Evolutionary conservation across 768 basidiomycete genomes (phyloP), one percentile per base, ranked within the genome.

Genomic region (Termitomyces sp.): DNA sequence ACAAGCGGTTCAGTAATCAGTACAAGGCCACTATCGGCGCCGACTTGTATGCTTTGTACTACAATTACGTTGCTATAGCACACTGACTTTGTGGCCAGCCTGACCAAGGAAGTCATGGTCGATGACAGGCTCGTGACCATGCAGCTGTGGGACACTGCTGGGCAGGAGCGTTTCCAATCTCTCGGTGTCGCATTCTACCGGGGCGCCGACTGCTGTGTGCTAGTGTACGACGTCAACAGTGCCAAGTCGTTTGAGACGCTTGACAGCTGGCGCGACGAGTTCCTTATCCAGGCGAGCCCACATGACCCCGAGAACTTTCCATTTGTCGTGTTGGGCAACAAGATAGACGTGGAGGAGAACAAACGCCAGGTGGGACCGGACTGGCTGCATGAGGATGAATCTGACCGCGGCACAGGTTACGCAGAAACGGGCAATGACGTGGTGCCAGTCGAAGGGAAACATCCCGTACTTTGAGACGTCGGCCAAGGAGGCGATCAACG

Each of bases 141-240:
- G 96, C 97, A 98, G 94, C 79, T 99, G 49, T 99, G 97, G 97
- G 97, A 99, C 69, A 99, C 97, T 50, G 97, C 97, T 14, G 97
- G 97, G 29, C 97, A 99, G 75, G 97, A 99, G 73, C 92, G 97
- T 50, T 99, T 99, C 84, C 96, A 98, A 74, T 98, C 95, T 13
- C 86, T 99, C 20, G 97, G 97, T 27, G 95, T 98, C 46, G 97
- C 97, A 5, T 99, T 98, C 78, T 99, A 99, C 75, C 88, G 97
- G 64, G 97, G 97, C 36, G 97, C 97, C 16, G 97, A 99, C 69
- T 98, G 97, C 75, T 99, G 97, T 71, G 97, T 99, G 24, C 83
- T 99, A 39, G 97, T 99, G 20, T 99, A 97, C 73, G 97, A 99
- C 71, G 97, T 98, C 61, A 99, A 99, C 81, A 95, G 92, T 69